Evolutionary conservation across 176 grass and related monocot species (phyloP).

Genomic region (Tuctoria greenei): DNA sequence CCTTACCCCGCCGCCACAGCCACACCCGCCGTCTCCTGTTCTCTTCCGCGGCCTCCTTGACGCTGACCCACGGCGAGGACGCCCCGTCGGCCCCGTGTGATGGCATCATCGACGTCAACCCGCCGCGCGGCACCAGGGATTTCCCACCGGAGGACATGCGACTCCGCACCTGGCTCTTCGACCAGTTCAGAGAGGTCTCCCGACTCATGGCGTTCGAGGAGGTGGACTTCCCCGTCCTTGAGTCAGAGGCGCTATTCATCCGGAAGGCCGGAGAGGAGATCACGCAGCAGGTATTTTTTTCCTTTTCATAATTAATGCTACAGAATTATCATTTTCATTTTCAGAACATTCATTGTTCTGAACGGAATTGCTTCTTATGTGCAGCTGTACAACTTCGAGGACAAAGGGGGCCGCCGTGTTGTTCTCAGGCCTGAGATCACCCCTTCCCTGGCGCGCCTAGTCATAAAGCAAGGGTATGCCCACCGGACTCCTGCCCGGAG

Average conservation of each 20-base stretch:
- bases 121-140: slow-evolving; percentile 78
- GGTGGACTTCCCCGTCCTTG: slow-evolving; percentile 92
- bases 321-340: neutral
- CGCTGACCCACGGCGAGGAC: slow-evolving; percentile 14
- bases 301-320: neutral
- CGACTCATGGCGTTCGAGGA: slow-evolving; percentile 77
- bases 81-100: neutral
- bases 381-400: slow-evolving; percentile 89
- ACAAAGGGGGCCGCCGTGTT: slow-evolving; percentile 86
- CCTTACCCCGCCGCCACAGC: slow-evolving; percentile 3
- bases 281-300: slow-evolving; percentile 58
- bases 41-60: slow-evolving; percentile 22
- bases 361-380: neutral
- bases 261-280: slow-evolving; percentile 85
- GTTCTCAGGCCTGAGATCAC: slow-evolving; percentile 91
- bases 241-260: slow-evolving; percentile 83
- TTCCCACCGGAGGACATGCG: slow-evolving; percentile 90
- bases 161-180: slow-evolving; percentile 82
- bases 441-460: slow-evolving; percentile 80
- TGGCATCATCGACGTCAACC: slow-evolving; percentile 70
- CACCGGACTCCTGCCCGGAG: neutral
- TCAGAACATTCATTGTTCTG: neutral
- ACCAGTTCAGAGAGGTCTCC: slow-evolving; percentile 79
- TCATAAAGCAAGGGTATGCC: slow-evolving; percentile 87
- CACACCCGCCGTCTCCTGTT: neutral